Evolutionary conservation across 1,284 basidiomycete genomes (phyloP).

Genomic region (Trametes hirsuta): DNA sequence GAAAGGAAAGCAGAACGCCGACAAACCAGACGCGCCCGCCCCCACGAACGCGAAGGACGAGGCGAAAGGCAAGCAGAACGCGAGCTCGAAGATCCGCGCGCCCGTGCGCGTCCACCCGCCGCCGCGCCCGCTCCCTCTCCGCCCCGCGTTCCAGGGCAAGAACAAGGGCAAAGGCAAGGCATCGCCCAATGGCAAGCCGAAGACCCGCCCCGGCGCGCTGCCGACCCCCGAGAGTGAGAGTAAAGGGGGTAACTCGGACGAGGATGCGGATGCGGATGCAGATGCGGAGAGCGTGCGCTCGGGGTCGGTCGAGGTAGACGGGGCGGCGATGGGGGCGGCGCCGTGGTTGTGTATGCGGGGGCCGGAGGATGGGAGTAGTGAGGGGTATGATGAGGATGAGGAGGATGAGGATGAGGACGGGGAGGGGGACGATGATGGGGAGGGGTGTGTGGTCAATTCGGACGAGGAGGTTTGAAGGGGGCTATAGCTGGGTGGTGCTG

Average conservation of each 20-base stretch:
- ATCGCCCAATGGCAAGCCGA: too few species aligned
- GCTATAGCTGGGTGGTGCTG: neutral
- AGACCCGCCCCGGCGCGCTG: too few species aligned
- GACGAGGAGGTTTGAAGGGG: neutral
- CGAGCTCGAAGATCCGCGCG: neutral
- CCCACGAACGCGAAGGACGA: neutral
- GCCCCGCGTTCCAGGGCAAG: neutral
- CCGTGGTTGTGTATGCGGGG: constrained; percentile 12
- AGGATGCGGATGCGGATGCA: neutral
- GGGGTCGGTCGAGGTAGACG: constrained; percentile 4
- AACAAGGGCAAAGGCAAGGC: too few species aligned
- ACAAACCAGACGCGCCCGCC: neutral
- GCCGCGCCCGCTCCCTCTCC: neutral
- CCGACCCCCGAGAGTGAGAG: neutral
- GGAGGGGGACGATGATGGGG: too few species aligned
- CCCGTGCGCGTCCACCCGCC: neutral
- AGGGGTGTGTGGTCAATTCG: neutral
- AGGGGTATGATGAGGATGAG: neutral
- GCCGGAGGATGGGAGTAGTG: neutral
- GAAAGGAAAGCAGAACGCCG: neutral
- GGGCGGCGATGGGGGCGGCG: neutral
- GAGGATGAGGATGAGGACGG: neutral
- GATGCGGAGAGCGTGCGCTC: neutral
- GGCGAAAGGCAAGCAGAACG: neutral
- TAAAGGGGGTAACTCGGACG: neutral